Base-by-base conservation (phyloP, 495 filamentous ascomycete genomes). In the Pseudevernia furfuracea region DNA sequence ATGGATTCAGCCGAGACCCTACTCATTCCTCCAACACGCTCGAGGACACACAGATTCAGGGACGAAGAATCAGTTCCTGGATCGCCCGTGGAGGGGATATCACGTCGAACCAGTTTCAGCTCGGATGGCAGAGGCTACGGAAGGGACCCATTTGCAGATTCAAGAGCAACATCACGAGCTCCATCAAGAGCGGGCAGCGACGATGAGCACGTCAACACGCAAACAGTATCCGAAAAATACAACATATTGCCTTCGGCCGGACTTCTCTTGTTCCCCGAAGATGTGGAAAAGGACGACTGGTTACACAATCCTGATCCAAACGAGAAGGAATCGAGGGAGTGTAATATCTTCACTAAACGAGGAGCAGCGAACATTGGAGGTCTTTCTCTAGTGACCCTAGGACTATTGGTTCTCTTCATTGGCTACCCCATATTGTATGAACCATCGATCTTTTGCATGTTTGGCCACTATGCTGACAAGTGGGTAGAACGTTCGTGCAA, bases 231-330 rank as follows among this genome's bases (percentile, higher is more conserved):
- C 17, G 86, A 89, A 66, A 91, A 91, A 70, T 91, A 87, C 69
- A 89, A 88, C 68, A 90, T 91, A 59, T 80, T 85, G 74, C 88
- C 88, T 4, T 87, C 85, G 10, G 84, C 85, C 39, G 87, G 85
- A 1, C 72, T 91, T 64, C 70, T 92, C 36, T 72, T 91, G 28
- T 90, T 87, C 70, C 88, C 87, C 3, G 83, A 89, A 68, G 88
- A 91, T 71, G 85, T 89, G 34, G 88, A 92, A 73, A 88, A 89
- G 68, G 89, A 91, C 72, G 89, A 91, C 70, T 87, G 80, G 65
- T 65, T 92, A 66, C 89, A 92, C 69, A 89, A 89, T 67, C 88
- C 89, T 14, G 83, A 87, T 69, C 81, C 83, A 10, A 79, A 81
- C 61, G 87, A 89, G 55, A 77, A 83, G 62, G 86, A 91, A 52